phyloP scores from a whole-genome alignment of 2,329 filamentous ascomycete genomes.

The Phaeosphaeria sp. region DNA sequence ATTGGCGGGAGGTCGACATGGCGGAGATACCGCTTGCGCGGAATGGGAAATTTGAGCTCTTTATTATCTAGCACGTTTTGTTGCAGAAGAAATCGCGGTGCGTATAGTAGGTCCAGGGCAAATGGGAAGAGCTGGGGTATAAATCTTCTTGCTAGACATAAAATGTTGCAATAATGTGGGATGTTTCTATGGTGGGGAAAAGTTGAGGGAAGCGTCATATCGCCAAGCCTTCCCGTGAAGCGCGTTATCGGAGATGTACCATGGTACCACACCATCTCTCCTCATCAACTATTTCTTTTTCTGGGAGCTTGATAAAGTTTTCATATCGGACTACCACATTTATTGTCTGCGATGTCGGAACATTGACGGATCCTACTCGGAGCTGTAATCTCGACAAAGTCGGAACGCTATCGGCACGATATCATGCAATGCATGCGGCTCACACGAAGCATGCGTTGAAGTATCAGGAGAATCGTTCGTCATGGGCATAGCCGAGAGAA shows the following conservation, averaged over 20 bases:
- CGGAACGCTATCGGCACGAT: too few relatives aligned
- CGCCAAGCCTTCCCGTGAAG: conserved; percentile 20
- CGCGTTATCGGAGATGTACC: conserved; percentile 18
- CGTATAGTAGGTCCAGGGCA: background rate
- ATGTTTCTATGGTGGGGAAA: conserved; percentile 10
- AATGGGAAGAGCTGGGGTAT: background rate
- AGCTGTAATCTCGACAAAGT: too few relatives aligned
- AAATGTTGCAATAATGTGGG: conserved; percentile 3
- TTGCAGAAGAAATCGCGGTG: background rate
- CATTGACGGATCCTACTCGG: too few relatives aligned
- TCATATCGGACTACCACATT: too few relatives aligned
- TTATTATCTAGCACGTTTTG: background rate
- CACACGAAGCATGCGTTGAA: too few relatives aligned
- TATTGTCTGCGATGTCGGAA: too few relatives aligned
- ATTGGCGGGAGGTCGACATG: conserved; percentile 21
- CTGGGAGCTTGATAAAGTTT: too few relatives aligned
- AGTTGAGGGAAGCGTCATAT: conserved; percentile 31
- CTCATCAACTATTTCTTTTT: too few relatives aligned
- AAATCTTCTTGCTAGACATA: background rate
- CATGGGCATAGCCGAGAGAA: too few relatives aligned
- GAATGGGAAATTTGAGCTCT: background rate
- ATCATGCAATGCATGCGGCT: too few relatives aligned
- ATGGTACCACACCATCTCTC: too few relatives aligned
- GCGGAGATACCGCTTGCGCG: conserved; percentile 14
- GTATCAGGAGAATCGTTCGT: too few relatives aligned